These are phyloP conservation scores for Crataegus laevigata DNA, from an alignment of 306 rosid genomes.

Conservation along the genomic window DNA sequence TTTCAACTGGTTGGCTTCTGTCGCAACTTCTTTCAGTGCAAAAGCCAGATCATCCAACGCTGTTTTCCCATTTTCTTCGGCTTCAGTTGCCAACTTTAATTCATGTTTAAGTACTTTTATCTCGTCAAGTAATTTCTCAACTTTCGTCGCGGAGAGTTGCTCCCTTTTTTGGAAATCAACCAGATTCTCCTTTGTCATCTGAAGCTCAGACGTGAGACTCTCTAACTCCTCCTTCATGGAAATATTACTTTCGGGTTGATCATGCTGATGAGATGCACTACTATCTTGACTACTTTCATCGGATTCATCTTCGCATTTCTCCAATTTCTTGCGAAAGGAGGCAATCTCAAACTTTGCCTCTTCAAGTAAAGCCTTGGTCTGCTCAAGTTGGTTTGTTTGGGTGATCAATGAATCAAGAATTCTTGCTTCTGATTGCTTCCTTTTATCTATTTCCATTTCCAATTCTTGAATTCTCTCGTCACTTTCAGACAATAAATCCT, in stretches of 20 bases:
- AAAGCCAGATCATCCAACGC: slow-evolving; percentile 88
- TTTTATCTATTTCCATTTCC: slow-evolving; percentile 35
- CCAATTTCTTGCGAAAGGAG: slow-evolving; percentile 33
- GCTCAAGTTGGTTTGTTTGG: slow-evolving; percentile 60
- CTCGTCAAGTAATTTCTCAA: slow-evolving; percentile 26
- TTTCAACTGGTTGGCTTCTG: slow-evolving; percentile 59
- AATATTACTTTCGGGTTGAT: background rate
- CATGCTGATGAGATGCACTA: background rate
- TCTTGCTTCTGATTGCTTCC: slow-evolving; percentile 49
- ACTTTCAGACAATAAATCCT: slow-evolving; percentile 19
- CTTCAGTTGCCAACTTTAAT: slow-evolving; percentile 42
- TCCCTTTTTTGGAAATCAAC: slow-evolving; percentile 15
- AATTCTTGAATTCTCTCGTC: slow-evolving; percentile 31
- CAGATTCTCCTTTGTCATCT: slow-evolving; percentile 13
- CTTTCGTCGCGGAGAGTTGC: background rate
- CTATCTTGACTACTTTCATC: background rate
- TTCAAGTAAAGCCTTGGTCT: slow-evolving; percentile 42
- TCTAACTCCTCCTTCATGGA: background rate
- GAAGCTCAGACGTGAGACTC: slow-evolving; percentile 18
- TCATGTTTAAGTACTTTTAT: slow-evolving; percentile 34
- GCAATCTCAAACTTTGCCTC: slow-evolving; percentile 48
- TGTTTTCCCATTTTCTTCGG: slow-evolving; percentile 69
- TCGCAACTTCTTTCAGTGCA: slow-evolving; percentile 78
- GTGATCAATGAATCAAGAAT: slow-evolving; percentile 42
- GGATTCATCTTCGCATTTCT: slow-evolving; percentile 10